Base-by-base conservation (phyloP, 78 protist genomes). In the Cyanophora paradoxa region DNA sequence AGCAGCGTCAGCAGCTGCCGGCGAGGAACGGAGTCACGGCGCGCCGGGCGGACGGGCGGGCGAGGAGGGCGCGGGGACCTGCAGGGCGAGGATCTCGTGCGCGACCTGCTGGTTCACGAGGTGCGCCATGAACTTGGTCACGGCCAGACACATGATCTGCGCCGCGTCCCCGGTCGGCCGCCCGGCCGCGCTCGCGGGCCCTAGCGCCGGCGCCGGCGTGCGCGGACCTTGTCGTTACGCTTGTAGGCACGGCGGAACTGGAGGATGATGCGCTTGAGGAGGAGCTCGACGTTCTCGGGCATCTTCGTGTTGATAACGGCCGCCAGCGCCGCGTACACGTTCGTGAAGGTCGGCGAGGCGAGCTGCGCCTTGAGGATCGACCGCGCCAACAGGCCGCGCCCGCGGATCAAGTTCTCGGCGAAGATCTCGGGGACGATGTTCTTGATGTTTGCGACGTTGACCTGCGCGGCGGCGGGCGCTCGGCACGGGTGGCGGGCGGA, bases 71-170 rank as follows among this genome's bases (percentile, higher is more conserved):
- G 48, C 8, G 8, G 50, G 50, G 50, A 92, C 59, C 31, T 95
- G 85, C 36, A 90, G 82, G 37, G 90, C 92, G 10, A 91, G 41
- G n/a, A 92, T 1, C 36, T 86, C 86, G 57, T 80, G 74, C 52
- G 77, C 92, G 37, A 93, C 95, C 62, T 87, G 93, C 69, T 97
- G 99, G 73, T 96, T 95, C 65, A 91, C 64, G n/a, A 97, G 88
- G 70, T 93, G 98, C 0, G 97, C 98, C 7, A 95, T 59, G 87
- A 97, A 96, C 16, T 39, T 3, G 17, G 56, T 31, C 50, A 64
- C 62, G 26, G 79, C 65, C 22, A 44, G 3, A 14, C 79, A 75
- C 1, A 67, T n/a, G n/a, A n/a, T n/a, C n/a, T n/a, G n/a, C n/a
- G n/a, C n/a, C n/a, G n/a, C n/a, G n/a, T n/a, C n/a, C n/a, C n/a